A percentile compares a stretch with the other conserved stretches of the same genome.
phyloP scores from a whole-genome alignment of 2,329 filamentous ascomycete species.

The Fusarium redolens region DNA sequence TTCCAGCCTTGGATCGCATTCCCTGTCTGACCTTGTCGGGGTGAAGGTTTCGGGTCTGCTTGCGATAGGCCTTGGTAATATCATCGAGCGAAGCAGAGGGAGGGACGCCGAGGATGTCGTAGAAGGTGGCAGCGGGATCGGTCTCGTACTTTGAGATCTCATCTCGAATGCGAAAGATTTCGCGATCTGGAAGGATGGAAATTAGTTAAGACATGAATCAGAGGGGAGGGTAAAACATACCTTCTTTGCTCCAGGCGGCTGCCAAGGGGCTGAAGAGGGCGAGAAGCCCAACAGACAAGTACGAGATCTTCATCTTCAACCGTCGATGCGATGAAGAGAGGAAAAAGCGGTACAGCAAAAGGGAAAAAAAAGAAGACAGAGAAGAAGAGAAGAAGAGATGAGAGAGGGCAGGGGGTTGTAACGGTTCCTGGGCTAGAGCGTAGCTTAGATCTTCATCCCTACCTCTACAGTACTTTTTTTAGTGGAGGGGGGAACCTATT shows the following conservation, averaged over 20 bases:
- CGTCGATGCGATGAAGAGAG: constrained; percentile 4
- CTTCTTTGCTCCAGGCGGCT: constrained; percentile 88
- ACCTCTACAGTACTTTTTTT: constrained; percentile 18
- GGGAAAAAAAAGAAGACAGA: neutral
- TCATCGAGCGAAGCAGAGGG: constrained; percentile 83
- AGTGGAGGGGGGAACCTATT: constrained; percentile 28
- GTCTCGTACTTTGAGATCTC: constrained; percentile 83
- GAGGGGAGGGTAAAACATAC: constrained; percentile 56
- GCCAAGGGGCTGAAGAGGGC: constrained; percentile 74
- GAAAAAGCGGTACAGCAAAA: constrained; percentile 3
- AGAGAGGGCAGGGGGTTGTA: constrained; percentile 16
- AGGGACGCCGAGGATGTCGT: constrained; percentile 87
- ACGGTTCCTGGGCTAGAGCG: constrained; percentile 27
- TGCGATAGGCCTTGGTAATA: constrained; percentile 93
- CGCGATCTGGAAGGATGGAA: constrained; percentile 75
- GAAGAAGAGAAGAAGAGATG: neutral
- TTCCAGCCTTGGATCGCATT: constrained; percentile 77
- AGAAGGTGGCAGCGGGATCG: constrained; percentile 86
- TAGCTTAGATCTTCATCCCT: constrained; percentile 29
- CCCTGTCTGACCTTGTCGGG: constrained; percentile 95
- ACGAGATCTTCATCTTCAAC: constrained; percentile 75
- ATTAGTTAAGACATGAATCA: constrained; percentile 16
- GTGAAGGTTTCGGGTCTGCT: constrained; percentile 84
- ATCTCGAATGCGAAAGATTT: constrained; percentile 96
- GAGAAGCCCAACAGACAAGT: constrained; percentile 75